These are phyloP conservation scores for Fusarium udum DNA, from an alignment of 2,329 filamentous ascomycete genomes.

Conservation along the genomic window DNA sequence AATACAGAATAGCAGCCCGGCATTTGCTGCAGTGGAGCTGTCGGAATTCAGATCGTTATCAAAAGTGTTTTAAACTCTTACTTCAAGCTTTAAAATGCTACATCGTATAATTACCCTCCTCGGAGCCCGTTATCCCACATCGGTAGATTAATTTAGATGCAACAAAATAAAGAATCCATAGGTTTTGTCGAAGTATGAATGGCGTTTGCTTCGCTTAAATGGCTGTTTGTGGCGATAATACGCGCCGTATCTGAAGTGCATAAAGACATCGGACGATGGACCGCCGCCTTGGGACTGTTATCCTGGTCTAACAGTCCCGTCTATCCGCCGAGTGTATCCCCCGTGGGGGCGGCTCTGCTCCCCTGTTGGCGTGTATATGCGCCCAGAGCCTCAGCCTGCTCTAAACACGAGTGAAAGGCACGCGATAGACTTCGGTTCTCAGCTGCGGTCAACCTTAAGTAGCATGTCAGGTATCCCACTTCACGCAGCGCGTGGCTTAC, in stretches of 20 bases:
- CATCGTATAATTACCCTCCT: not conserved
- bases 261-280: not conserved
- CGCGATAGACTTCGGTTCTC: not conserved
- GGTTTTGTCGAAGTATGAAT: no score
- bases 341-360: not conserved
- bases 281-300: not conserved
- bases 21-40: fast-evolving
- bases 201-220: not conserved
- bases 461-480: not conserved
- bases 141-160: not conserved
- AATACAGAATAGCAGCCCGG: not conserved
- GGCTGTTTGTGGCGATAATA: fast-evolving
- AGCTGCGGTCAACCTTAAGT: not conserved
- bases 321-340: no score
- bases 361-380: not conserved
- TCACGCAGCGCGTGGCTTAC: not conserved
- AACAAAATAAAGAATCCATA: no score
- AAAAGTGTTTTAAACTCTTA: not conserved
- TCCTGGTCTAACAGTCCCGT: not conserved
- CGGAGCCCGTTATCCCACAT: not conserved
- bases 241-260: not conserved
- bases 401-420: not conserved
- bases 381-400: not conserved
- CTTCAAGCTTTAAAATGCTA: not conserved
- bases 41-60: no score